A percentile compares a stretch with the other conserved stretches of the same genome.
Conservation (phyloP, 2,329 filamentous ascomycete genomes). For the Boeremia lycopersici region DNA sequence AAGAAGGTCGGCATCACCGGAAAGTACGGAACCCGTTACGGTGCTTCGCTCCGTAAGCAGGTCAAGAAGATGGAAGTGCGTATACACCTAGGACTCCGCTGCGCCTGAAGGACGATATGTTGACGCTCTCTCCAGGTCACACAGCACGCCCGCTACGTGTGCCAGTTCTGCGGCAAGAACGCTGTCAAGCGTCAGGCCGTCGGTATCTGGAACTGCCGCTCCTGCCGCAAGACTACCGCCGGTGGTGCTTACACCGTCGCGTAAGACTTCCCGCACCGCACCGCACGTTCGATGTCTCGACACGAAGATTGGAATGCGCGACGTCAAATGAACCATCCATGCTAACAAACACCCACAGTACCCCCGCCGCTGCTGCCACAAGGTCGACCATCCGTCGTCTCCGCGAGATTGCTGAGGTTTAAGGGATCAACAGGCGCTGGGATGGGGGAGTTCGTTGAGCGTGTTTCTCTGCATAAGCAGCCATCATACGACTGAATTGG, state of each 20-base stretch:
- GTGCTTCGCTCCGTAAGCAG: conserved; percentile 98
- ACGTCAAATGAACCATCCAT: conserved; percentile 5
- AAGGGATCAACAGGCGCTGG: conserved; percentile 51
- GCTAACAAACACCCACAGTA: conserved; percentile 61
- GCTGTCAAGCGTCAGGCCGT: conserved; percentile 87
- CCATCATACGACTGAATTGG: conserved; percentile 37
- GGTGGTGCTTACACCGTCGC: conserved; percentile 94
- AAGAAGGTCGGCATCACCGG: conserved; percentile 92
- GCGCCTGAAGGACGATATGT: conserved; percentile 19
- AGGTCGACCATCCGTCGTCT: conserved; percentile 96
- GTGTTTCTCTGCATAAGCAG: conserved; percentile 43
- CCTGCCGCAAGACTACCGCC: conserved; percentile 92
- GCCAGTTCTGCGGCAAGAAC: conserved; percentile 93
- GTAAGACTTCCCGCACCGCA: conserved; percentile 63
- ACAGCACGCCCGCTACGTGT: conserved; percentile 94
- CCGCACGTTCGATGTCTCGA: neutral
- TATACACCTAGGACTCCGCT: conserved; percentile 17
- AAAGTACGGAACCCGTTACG: conserved; percentile 96
- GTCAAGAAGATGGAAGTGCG: conserved; percentile 94
- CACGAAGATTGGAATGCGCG: neutral
- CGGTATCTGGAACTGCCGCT: conserved; percentile 96
- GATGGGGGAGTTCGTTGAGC: conserved; percentile 44
- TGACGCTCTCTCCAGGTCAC: conserved; percentile 65
- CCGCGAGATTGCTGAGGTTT: conserved; percentile 96
- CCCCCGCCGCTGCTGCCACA: conserved; percentile 90